Evolutionary conservation across 2,329 filamentous ascomycete species (phyloP).

Genomic region (Pseudogymnoascus sp.): DNA sequence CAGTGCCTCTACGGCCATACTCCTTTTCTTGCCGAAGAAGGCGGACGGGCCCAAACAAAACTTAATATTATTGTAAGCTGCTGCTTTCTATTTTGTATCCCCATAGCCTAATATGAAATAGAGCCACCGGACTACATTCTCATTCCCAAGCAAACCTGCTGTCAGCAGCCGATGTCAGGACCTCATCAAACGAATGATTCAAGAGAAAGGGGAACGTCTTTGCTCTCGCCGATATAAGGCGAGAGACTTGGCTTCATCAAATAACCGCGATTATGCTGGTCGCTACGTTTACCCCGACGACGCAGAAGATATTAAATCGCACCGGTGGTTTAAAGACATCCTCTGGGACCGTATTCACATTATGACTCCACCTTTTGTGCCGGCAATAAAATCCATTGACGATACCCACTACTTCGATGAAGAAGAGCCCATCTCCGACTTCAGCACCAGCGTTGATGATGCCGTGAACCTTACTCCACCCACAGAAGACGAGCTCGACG

Average conservation of each 20-base stretch:
- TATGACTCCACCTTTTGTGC: conserved; percentile 69
- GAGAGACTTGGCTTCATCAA: conserved; percentile 44
- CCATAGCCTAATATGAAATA: conserved; percentile 29
- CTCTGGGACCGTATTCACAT: conserved; percentile 69
- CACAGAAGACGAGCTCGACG: conserved; percentile 19
- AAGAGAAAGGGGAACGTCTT: conserved; percentile 66
- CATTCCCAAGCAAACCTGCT: conserved; percentile 58
- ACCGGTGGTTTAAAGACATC: conserved; percentile 76
- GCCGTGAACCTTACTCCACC: neutral
- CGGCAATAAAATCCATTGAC: conserved; percentile 56
- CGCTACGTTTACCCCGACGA: conserved; percentile 75
- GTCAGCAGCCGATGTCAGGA: conserved; percentile 68
- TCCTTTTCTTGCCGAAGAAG: conserved; percentile 75
- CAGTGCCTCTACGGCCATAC: conserved; percentile 84
- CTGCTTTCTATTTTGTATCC: neutral
- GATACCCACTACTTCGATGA: conserved; percentile 90
- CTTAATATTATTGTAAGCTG: conserved; percentile 65
- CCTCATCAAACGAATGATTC: conserved; percentile 63
- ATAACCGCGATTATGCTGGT: conserved; percentile 34
- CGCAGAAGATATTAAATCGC: conserved; percentile 79
- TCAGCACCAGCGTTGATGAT: conserved; percentile 38
- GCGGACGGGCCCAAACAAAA: conserved; percentile 69
- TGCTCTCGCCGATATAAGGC: conserved; percentile 67
- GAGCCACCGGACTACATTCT: conserved; percentile 62
- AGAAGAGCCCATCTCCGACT: conserved; percentile 62